Evolutionary conservation across 257 asterid genomes (phyloP).

Genomic region (Jaltomata sinuosa): DNA sequence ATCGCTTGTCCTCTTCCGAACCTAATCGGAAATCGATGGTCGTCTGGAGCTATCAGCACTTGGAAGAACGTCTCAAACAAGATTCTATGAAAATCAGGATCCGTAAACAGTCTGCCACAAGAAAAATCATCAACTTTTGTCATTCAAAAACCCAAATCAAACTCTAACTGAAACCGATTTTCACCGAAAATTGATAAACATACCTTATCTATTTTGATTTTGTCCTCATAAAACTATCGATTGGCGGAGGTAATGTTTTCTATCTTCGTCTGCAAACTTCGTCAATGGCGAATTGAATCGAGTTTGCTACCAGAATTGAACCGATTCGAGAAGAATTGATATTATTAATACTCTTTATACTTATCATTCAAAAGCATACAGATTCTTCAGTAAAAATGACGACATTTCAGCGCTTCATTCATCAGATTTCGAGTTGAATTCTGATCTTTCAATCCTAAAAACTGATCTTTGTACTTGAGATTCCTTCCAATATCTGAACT

Average conservation of each 20-base stretch:
- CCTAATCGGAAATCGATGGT: not conserved
- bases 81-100: not conserved
- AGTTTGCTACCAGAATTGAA: no score
- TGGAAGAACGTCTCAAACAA: not conserved
- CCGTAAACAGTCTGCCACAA: not conserved
- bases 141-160: not conserved
- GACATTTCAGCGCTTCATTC: not conserved
- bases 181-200: not conserved
- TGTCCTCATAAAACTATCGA: not conserved
- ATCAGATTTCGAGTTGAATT: not conserved
- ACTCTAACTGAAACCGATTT: not conserved
- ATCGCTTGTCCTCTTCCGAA: not conserved
- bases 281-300: not conserved
- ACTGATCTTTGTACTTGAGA: not conserved
- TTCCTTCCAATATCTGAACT: not conserved
- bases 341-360: not conserved
- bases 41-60: not conserved
- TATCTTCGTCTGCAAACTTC: not conserved
- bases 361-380: not conserved
- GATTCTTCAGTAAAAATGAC: conserved; percentile 3
- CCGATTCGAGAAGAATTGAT: not conserved
- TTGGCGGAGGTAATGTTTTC: not conserved
- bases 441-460: not conserved
- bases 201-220: not conserved
- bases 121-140: not conserved